A percentile compares a stretch with the other conserved stretches of the same genome.
These are phyloP conservation scores for Fusarium camptoceras DNA, from an alignment of 2,329 filamentous ascomycete species.

Conservation along the genomic window DNA sequence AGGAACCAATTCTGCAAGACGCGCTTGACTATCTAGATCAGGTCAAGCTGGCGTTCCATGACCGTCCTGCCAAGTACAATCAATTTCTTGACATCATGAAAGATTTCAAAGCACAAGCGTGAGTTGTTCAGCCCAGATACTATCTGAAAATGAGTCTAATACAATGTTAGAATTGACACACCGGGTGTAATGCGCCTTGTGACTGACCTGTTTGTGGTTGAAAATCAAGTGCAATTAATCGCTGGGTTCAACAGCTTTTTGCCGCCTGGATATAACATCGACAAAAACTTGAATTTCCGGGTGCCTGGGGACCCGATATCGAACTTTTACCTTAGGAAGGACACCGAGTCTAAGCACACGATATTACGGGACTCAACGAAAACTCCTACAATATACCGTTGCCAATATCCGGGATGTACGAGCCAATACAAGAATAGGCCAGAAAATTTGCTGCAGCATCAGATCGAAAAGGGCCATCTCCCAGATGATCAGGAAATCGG, in stretches of 20 bases:
- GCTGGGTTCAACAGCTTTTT: neutral
- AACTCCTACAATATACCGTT: conserved; percentile 64
- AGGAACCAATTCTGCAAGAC: neutral
- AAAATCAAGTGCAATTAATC: neutral
- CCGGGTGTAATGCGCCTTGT: neutral
- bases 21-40: neutral
- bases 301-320: neutral
- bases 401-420: conserved; percentile 64
- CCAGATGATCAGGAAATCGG: conserved; percentile 56
- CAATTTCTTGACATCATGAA: neutral
- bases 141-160: neutral
- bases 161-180: neutral
- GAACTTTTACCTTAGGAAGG: no score
- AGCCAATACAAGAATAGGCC: conserved; percentile 67
- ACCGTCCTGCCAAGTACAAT: neutral
- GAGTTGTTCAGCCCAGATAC: no score
- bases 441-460: conserved; percentile 68
- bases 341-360: conserved; percentile 63
- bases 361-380: conserved; percentile 64
- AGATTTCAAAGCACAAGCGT: neutral
- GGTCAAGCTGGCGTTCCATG: neutral
- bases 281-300: neutral
- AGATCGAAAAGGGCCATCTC: conserved; percentile 67
- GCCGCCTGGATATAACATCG: neutral
- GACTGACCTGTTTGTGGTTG: neutral